phyloP scores from a whole-genome alignment of 495 filamentous ascomycete species.

The Aspergillus affinis region DNA sequence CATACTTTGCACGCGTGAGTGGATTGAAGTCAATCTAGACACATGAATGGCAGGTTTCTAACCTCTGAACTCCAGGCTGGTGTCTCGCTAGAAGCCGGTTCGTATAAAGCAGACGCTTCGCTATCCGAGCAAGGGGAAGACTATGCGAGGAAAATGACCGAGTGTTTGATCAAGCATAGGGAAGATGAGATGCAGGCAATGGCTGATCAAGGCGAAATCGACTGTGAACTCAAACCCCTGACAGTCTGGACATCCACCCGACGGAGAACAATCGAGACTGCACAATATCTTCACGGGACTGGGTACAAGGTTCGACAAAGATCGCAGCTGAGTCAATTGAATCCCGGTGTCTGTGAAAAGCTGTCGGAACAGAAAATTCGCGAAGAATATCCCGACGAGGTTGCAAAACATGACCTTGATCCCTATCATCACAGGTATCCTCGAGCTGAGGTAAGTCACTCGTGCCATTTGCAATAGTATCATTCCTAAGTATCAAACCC shows the following conservation, averaged over 20 bases:
- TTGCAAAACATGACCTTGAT: conserved; percentile 87
- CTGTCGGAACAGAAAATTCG: conserved; percentile 81
- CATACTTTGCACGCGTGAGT: conserved; percentile 85
- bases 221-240: conserved; percentile 72
- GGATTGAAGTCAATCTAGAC: not conserved
- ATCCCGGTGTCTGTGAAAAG: conserved; percentile 93
- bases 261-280: conserved; percentile 87
- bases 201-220: conserved; percentile 65
- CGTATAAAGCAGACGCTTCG: conserved; percentile 84
- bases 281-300: conserved; percentile 67
- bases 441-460: conserved; percentile 75
- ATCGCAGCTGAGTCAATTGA: conserved; percentile 93
- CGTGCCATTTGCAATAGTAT: not conserved
- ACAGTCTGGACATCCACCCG: conserved; percentile 94
- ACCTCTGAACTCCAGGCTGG: conserved; percentile 43
- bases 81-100: conserved; percentile 74
- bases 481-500: conserved; percentile 6
- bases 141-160: conserved; percentile 88
- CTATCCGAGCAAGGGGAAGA: conserved; percentile 77
- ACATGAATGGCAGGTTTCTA: not conserved
- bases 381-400: conserved; percentile 80
- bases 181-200: conserved; percentile 72
- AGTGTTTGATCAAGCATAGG: conserved; percentile 76
- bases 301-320: conserved; percentile 87
- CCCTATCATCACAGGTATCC: conserved; percentile 98